Conservation (phyloP, 345 rosid species). For the Lumnitzera racemosa region DNA sequence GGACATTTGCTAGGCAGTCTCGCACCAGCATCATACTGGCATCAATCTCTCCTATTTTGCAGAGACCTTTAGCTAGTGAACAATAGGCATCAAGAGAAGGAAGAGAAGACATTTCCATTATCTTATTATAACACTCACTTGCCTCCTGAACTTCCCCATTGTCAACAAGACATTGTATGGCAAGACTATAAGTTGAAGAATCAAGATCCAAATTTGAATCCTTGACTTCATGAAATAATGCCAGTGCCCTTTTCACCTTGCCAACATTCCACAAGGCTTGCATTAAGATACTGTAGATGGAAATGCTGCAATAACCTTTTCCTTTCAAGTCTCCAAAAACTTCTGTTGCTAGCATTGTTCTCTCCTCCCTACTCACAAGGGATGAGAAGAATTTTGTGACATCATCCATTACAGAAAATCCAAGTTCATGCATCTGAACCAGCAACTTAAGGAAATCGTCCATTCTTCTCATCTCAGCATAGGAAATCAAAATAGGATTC, state of each 20-base stretch:
- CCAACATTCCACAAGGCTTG: slow-evolving; percentile 46
- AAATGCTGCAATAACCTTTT: slow-evolving; percentile 51
- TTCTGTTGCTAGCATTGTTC: slow-evolving; percentile 41
- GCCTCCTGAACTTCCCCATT: slow-evolving; percentile 54
- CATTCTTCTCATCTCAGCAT: slow-evolving; percentile 46
- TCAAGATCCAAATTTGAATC: slow-evolving; percentile 39
- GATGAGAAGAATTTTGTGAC: slow-evolving; percentile 47
- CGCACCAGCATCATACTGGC: slow-evolving; percentile 74
- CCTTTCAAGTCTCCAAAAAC: slow-evolving; percentile 48
- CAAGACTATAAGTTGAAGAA: slow-evolving; percentile 48
- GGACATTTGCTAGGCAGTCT: slow-evolving; percentile 66
- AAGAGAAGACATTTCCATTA: slow-evolving; percentile 56
- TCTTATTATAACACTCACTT: slow-evolving; percentile 59
- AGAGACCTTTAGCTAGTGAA: slow-evolving; percentile 63
- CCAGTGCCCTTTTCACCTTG: slow-evolving; percentile 45
- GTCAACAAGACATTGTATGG: slow-evolving; percentile 47
- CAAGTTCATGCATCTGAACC: slow-evolving; percentile 41
- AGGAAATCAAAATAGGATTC: slow-evolving; percentile 63
- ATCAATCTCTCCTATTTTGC: slow-evolving; percentile 78
- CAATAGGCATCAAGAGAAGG: slow-evolving; percentile 63
- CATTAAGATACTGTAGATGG: slow-evolving; percentile 61
- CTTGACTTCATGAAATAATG: slow-evolving; percentile 50
- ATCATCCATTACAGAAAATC: slow-evolving; percentile 48
- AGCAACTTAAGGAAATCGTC: slow-evolving; percentile 47
- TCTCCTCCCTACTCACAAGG: slow-evolving; percentile 44